Base-by-base conservation (phyloP, 2,329 filamentous ascomycete species). In the Tolypocladium cylindrosporum region DNA sequence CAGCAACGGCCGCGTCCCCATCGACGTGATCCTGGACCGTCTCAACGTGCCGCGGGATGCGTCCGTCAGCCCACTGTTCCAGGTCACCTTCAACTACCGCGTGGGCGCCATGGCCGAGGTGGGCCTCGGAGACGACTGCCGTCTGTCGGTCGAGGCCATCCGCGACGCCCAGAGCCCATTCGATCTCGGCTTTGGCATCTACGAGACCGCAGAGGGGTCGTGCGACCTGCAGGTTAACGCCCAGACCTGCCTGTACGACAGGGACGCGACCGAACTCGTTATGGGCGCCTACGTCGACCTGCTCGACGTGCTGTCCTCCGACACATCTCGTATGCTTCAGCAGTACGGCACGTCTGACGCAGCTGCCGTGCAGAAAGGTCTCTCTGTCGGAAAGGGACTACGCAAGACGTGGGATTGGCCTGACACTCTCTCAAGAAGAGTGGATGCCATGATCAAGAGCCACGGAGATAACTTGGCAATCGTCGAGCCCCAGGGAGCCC, bases 11-110 rank as follows among this genome's bases (percentile, higher is more conserved):
- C 59, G 62, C 0, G 59, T 80, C 2, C 79, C 79, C 0, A 77
- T 80, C 56, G 73, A 80, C 56, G 65, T 75, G 1, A 61, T 81
- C 0, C 66, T 80, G 0, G 65, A 75, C 2, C 68, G 76, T 48
- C 65, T 81, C 1, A 67, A 72, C 11, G 68, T 77, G 0, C 62
- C 69, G 0, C 68, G 77, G 7, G 75, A 74, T 1, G 61, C 72
- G 0, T 62, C 67, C 0, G 61, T 74, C 57, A 74, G 61, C 34
- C 78, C 79, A 0, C 54, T 82, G 0, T 80, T 80, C 65, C 79
- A 81, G 58, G 71, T 67, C 0, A 72, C 76, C 24, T 61, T 81
- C 43, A 73, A 82, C 64, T 81, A 81, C 62, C 69, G 75, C 7
- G 70, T 71, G 37, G 67, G 66, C 0, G 58, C 62, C 1, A 62